Evolutionary conservation across 768 basidiomycete genomes (phyloP).

Genomic region (Podaxis pistillaris): DNA sequence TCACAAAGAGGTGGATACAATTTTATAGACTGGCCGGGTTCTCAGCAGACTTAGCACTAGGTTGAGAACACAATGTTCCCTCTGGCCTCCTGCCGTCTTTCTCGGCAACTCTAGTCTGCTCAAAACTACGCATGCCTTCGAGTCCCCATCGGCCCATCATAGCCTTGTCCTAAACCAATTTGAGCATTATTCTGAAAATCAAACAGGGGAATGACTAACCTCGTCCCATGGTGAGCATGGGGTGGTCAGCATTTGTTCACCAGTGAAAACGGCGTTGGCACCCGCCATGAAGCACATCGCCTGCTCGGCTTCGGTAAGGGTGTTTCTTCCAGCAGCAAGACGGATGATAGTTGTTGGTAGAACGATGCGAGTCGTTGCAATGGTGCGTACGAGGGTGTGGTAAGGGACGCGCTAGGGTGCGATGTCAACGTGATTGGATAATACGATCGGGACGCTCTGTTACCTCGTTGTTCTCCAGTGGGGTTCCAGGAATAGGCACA

Average conservation of each 20-base stretch:
- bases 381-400: constrained; percentile 86
- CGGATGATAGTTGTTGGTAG: constrained; percentile 93
- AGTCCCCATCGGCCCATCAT: constrained; percentile 96
- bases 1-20: background rate
- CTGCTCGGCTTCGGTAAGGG: constrained; percentile 86
- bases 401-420: constrained; percentile 67
- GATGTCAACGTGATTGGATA: constrained; percentile 17
- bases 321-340: constrained; percentile 91
- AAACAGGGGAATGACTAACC: constrained; percentile 34
- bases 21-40: background rate
- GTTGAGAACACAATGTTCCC: constrained; percentile 1
- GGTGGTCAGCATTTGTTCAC: constrained; percentile 95
- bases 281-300: constrained; percentile 99
- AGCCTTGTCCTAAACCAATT: constrained; percentile 67
- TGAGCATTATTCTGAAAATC: constrained; percentile 12
- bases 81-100: constrained; percentile 44
- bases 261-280: constrained; percentile 98
- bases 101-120: constrained; percentile 58
- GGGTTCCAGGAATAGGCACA: constrained; percentile 94
- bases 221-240: constrained; percentile 98
- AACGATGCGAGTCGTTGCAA: constrained; percentile 92
- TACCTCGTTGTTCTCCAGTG: constrained; percentile 88
- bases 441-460: constrained; percentile 40
- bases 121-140: constrained; percentile 88
- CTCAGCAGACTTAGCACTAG: background rate